A percentile compares a stretch with the other conserved stretches of the same genome.
These are phyloP conservation scores for Neurospora sp. DNA, from an alignment of 2,329 filamentous ascomycete species.

Conservation along the genomic window DNA sequence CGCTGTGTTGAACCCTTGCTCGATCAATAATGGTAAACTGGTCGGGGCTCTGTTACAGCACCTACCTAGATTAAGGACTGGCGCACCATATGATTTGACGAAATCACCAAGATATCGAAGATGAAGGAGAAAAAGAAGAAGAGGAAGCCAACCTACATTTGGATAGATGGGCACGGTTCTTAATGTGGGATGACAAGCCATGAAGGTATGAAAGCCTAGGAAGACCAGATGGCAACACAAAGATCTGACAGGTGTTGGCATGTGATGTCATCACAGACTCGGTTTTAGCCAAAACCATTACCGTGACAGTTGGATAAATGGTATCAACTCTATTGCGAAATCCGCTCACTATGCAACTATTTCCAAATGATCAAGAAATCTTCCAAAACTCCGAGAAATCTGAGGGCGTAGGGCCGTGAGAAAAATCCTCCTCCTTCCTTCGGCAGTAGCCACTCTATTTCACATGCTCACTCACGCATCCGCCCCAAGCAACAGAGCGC, in stretches of 20 bases:
- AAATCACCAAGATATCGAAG: not conserved
- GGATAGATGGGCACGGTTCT: not conserved
- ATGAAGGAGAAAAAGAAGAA: no score
- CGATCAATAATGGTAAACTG: not conserved
- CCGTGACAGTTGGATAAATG: not conserved
- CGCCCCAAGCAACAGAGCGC: slow-evolving; percentile 5
- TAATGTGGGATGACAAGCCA: not conserved
- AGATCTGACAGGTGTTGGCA: not conserved
- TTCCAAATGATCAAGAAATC: not conserved
- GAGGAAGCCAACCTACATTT: not conserved
- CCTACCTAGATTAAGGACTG: not conserved
- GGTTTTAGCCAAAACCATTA: not conserved
- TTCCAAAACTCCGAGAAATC: not conserved
- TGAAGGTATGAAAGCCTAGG: not conserved
- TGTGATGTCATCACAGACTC: not conserved
- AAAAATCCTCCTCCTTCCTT: not conserved
- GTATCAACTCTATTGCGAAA: not conserved
- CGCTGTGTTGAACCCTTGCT: not conserved
- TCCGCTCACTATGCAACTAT: not conserved
- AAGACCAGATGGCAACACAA: not conserved
- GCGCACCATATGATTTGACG: not conserved
- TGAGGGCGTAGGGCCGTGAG: not conserved
- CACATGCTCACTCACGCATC: not conserved
- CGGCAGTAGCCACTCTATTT: not conserved
- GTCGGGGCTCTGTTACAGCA: not conserved